Evolutionary conservation across 1,284 basidiomycete genomes (phyloP).

Genomic region (Heimioporus retisporus): DNA sequence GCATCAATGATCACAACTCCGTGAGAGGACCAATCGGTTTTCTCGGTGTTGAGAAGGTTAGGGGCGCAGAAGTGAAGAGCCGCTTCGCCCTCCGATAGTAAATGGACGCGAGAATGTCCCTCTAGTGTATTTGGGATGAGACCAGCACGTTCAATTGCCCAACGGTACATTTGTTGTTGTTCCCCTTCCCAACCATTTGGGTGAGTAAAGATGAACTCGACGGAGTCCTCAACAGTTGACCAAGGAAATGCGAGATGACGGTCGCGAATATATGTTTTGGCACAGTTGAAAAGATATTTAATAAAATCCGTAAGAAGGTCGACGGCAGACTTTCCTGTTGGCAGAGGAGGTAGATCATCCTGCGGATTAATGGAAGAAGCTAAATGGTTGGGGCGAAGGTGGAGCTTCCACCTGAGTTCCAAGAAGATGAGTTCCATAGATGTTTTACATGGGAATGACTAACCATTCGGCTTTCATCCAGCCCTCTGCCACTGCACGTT

Average conservation of each 20-base stretch:
- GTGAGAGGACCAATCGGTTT: slow-evolving; percentile 5
- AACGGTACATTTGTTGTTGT: slow-evolving; percentile 29
- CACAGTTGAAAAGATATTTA: slow-evolving; percentile 33
- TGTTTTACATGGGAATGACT: slow-evolving; percentile 4
- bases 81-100: slow-evolving; percentile 58
- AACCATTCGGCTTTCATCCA: slow-evolving; percentile 60
- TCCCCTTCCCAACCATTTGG: too few relatives aligned
- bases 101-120: slow-evolving; percentile 45
- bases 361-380: neutral
- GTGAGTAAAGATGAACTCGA: slow-evolving; percentile 37
- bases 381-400: slow-evolving; percentile 2
- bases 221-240: slow-evolving; percentile 33
- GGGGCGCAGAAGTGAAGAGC: slow-evolving; percentile 54
- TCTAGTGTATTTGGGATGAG: slow-evolving; percentile 29
- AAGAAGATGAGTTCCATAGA: neutral
- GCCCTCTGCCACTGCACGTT: slow-evolving; percentile 50
- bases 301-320: too few relatives aligned
- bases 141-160: slow-evolving; percentile 39
- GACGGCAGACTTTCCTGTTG: too few relatives aligned
- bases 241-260: slow-evolving; percentile 50
- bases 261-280: slow-evolving; percentile 55
- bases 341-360: too few relatives aligned
- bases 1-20: slow-evolving; percentile 47
- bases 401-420: neutral
- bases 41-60: neutral